Percentiles rank a stretch among this genome's conserved stretches.
phyloP scores from a whole-genome alignment of 352 stramenopile genomes.

The Aphanomyces stellatus region DNA sequence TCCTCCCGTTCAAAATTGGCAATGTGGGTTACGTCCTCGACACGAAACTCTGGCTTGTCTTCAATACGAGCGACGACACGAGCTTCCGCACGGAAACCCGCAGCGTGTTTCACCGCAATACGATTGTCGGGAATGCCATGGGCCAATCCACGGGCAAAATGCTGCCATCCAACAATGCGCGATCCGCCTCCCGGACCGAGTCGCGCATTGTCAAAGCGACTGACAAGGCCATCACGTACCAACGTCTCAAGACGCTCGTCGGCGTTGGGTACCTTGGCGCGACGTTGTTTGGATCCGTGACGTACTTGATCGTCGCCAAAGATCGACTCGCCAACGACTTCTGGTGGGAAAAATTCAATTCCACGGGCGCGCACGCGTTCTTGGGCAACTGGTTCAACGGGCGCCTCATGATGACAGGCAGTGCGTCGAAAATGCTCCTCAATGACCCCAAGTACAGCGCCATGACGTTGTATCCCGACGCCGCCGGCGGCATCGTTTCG shows the following conservation, averaged over 20 bases:
- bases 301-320: background rate
- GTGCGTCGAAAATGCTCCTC: background rate
- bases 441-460: background rate
- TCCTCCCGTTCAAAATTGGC: background rate
- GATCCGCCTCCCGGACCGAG: background rate
- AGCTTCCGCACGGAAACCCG: background rate
- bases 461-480: background rate
- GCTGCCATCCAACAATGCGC: too few species aligned
- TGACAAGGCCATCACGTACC: too few species aligned
- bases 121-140: background rate
- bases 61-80: background rate
- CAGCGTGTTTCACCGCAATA: background rate
- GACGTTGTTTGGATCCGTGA: background rate
- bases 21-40: background rate
- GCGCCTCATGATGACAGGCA: background rate
- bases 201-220: too few species aligned
- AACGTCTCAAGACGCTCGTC: background rate
- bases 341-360: slow-evolving; percentile 7
- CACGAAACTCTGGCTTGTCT: background rate
- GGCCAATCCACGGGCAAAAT: background rate
- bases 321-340: slow-evolving; percentile 1
- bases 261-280: background rate
- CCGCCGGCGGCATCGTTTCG: background rate
- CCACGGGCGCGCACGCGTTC: background rate
- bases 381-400: slow-evolving; percentile 10